phyloP scores from a whole-genome alignment of 805 yeast species.

The Clavispora fructus region DNA sequence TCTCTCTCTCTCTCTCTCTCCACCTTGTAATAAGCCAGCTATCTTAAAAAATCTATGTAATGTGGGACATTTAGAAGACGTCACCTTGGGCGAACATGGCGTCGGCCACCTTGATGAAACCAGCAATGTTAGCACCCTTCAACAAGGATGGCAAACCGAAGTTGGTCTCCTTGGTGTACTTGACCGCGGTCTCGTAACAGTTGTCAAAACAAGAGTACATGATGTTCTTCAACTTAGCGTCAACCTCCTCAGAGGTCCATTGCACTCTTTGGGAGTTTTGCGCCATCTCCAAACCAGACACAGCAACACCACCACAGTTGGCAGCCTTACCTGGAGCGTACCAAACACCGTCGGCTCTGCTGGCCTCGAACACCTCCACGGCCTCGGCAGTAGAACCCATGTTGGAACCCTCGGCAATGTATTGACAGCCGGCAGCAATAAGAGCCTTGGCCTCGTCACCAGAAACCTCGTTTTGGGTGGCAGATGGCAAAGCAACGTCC shows the following conservation, averaged over 20 bases:
- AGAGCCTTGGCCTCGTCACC: conserved; percentile 96
- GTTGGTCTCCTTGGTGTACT: conserved; percentile 69
- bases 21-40: neutral
- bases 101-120: conserved; percentile 96
- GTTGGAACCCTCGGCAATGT: conserved; percentile 97
- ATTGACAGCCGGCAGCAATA: conserved; percentile 86
- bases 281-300: conserved; percentile 98
- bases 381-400: conserved; percentile 99
- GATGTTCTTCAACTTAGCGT: conserved; percentile 80
- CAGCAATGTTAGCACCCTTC: conserved; percentile 98
- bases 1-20: neutral
- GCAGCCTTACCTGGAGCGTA: conserved; percentile 99
- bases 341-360: conserved; percentile 73
- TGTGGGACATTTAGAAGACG: conserved; percentile 30
- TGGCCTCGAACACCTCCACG: conserved; percentile 86
- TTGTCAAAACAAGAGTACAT: conserved; percentile 90
- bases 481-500: conserved; percentile 96
- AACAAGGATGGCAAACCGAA: conserved; percentile 83
- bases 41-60: neutral
- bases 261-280: conserved; percentile 92
- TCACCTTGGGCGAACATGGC: conserved; percentile 99
- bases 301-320: conserved; percentile 99
- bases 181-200: conserved; percentile 83
- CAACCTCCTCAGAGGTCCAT: conserved; percentile 94
- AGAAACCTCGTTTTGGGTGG: conserved; percentile 96